Evolutionary conservation across 768 basidiomycete genomes (phyloP).

Genomic region (Macrolepiota fuliginosa): DNA sequence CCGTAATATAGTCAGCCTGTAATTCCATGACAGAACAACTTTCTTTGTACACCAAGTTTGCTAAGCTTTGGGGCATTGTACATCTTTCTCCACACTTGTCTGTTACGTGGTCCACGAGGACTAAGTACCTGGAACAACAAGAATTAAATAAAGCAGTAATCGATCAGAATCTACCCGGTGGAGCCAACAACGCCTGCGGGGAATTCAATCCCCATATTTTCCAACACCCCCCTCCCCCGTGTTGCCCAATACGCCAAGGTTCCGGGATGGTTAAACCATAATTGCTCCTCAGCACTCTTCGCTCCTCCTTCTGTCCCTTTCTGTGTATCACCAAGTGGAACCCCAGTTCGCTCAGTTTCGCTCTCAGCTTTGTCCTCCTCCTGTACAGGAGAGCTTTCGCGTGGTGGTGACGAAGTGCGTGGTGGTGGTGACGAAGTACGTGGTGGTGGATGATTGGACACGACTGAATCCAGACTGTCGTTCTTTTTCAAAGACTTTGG

Average conservation of each 20-base stretch:
- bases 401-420: no score
- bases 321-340: neutral
- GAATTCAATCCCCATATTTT: slow-evolving; percentile 43
- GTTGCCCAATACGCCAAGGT: slow-evolving; percentile 49
- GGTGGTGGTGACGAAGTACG: slow-evolving; percentile 5
- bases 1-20: neutral
- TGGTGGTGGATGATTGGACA: neutral
- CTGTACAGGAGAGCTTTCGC: neutral
- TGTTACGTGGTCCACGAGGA: no score
- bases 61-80: no score
- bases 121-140: neutral
- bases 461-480: neutral
- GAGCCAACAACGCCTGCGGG: slow-evolving; percentile 37
- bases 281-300: neutral
- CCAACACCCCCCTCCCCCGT: slow-evolving; percentile 48
- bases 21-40: no score
- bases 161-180: neutral
- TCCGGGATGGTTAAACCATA: slow-evolving; percentile 55
- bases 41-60: no score
- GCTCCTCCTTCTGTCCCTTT: neutral
- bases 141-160: neutral
- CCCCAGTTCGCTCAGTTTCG: slow-evolving; percentile 10
- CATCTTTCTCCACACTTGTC: no score
- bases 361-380: neutral
- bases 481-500: neutral